phyloP scores from a whole-genome alignment of 352 stramenopile genomes.

The Phytophthora cryptogea region DNA sequence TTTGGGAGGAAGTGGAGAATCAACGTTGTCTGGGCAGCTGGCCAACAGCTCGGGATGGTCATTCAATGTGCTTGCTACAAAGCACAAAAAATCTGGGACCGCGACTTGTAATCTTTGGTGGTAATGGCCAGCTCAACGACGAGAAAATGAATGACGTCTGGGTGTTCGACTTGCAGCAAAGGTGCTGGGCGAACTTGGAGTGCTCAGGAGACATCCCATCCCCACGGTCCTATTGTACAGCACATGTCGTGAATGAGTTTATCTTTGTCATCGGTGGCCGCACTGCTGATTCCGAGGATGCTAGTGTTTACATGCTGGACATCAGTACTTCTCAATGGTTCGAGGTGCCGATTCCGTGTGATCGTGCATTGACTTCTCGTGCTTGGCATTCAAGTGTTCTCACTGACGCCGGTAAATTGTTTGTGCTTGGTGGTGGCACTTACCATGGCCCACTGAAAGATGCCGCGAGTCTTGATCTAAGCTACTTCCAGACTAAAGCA shows the following conservation, averaged over 20 bases:
- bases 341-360: conserved; percentile 40
- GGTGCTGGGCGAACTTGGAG: conserved; percentile 42
- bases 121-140: conserved; percentile 70
- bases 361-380: conserved; percentile 38
- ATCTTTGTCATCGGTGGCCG: conserved; percentile 73
- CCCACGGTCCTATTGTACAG: conserved; percentile 72
- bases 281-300: conserved; percentile 48
- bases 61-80: conserved; percentile 53
- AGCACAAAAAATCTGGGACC: not conserved
- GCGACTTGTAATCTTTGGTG: conserved; percentile 62
- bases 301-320: conserved; percentile 61
- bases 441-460: conserved; percentile 62
- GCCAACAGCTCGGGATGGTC: conserved; percentile 59
- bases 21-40: conserved; percentile 5
- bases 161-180: conserved; percentile 48
- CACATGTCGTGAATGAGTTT: conserved; percentile 47
- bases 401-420: conserved; percentile 35
- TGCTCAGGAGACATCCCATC: conserved; percentile 49
- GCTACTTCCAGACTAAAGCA: conserved; percentile 34
- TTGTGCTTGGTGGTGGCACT: conserved; percentile 63
- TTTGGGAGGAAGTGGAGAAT: conserved; percentile 39
- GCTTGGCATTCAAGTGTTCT: conserved; percentile 76
- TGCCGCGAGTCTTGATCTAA: conserved; percentile 53
- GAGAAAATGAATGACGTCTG: conserved; percentile 77
- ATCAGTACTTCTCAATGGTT: conserved; percentile 50